Evolutionary conservation across 305 asterid species (phyloP).

Genomic region (Lippia alba): DNA sequence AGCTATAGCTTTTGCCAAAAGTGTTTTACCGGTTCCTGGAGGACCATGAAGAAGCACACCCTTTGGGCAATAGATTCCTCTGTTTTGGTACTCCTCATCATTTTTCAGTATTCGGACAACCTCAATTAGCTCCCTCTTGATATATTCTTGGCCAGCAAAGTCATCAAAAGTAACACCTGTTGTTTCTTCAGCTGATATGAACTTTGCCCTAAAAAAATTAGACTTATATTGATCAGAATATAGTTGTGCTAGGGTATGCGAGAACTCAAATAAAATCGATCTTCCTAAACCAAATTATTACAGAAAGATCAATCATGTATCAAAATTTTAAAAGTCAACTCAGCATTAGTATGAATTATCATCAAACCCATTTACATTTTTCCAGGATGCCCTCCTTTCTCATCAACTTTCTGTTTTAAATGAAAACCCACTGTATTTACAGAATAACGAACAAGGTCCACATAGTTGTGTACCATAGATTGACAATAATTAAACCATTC

Average conservation of each 20-base stretch:
- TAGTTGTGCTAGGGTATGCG: constrained; percentile 11
- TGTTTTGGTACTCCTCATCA: constrained; percentile 89
- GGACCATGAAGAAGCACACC: constrained; percentile 99
- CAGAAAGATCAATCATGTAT: not conserved
- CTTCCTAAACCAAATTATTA: constrained; percentile 8
- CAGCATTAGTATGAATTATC: constrained; percentile 1
- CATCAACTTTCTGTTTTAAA: constrained; percentile 14
- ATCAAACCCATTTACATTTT: constrained; percentile 7
- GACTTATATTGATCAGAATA: constrained; percentile 34
- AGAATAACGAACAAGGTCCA: constrained; percentile 23
- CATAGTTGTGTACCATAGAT: not conserved
- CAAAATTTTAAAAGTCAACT: not conserved
- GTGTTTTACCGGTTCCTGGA: constrained; percentile 99
- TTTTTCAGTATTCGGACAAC: constrained; percentile 87
- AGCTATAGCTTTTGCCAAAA: constrained; percentile 98
- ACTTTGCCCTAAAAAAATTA: constrained; percentile 77
- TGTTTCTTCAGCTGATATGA: constrained; percentile 96
- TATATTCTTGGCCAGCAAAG: constrained; percentile 99
- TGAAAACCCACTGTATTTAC: not conserved
- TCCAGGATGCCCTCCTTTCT: not conserved
- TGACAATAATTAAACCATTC: not conserved
- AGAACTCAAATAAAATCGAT: constrained; percentile 24
- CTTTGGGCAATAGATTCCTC: constrained; percentile 98
- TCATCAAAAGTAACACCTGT: constrained; percentile 97
- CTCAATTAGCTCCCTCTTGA: constrained; percentile 97